Evolutionary conservation across 495 filamentous ascomycete genomes (phyloP), one percentile per base, ranked within the genome.

Genomic region (Podospora sp.): DNA sequence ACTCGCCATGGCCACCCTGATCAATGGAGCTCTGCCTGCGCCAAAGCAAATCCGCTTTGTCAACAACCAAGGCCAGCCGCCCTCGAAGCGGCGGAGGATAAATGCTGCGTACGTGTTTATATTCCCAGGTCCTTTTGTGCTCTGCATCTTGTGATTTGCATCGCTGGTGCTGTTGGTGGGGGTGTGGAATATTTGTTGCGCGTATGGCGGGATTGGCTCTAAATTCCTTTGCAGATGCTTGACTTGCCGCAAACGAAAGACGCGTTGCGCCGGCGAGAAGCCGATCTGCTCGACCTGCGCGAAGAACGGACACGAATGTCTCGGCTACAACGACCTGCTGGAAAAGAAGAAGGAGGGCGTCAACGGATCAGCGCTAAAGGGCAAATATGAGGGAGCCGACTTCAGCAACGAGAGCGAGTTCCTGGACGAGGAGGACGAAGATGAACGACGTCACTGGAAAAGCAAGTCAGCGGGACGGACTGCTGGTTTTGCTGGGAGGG

Each of bases 191-290:
- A 55, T 69, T 63, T 68, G 64, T 59, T 53, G 49, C 49, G 60
- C 12, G 7, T 29, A 35, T 63, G 46, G 50, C 53, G 20, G 56
- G 65, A 67, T 29, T 6, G 50, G 52, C 56, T 73, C 77, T 78
- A 72, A 78, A 65, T 63, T 16, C 25, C 24, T 24, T 60, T 61
- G 69, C 70, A 91, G 90, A 69, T 92, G 91, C 79, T 82, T 88
- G 66, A 94, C 90, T 62, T 92, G 91, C 78, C 88, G 91, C 76
- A 92, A 89, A 72, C 86, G 91, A 77, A 94, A 94, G 79, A 93
- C 91, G 64, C 85, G 91, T 76, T 94, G 91, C 75, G 91, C 90
- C 26, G 91, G 91, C 64, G 89, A 92, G 79, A 87, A 88, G 69
- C 89, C 89, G 76, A 83, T 86, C 1, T 93, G 90, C 77, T 88